Evolutionary conservation across 306 rosid genomes (phyloP).

Genomic region (Adenanthera pavonina): DNA sequence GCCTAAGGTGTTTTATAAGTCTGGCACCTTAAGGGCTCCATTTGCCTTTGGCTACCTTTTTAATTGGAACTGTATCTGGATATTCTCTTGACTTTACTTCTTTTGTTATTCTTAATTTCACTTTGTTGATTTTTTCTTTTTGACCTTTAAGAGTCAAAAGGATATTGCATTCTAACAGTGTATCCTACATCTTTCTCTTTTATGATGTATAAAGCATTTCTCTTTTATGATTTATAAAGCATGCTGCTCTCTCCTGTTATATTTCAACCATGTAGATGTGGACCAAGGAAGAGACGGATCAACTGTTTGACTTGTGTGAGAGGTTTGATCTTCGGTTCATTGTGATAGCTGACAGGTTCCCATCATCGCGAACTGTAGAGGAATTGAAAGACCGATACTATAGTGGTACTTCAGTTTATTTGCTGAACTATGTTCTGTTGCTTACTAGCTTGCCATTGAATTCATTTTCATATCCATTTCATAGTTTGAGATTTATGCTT

Average conservation of each 20-base stretch:
- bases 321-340: slow-evolving; percentile 89
- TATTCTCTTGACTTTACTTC: slow-evolving; percentile 17
- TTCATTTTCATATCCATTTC: slow-evolving; percentile 19
- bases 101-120: slow-evolving; percentile 19
- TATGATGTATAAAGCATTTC: slow-evolving; percentile 15
- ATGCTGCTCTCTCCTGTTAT: slow-evolving; percentile 26
- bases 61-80: slow-evolving; percentile 26
- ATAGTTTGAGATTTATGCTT: slow-evolving; percentile 7
- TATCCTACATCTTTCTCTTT: slow-evolving; percentile 23
- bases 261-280: slow-evolving; percentile 59
- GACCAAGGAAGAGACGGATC: slow-evolving; percentile 97
- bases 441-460: neutral
- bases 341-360: slow-evolving; percentile 90
- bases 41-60: slow-evolving; percentile 9
- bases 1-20: no score
- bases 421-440: slow-evolving; percentile 25
- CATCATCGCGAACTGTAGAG: slow-evolving; percentile 78
- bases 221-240: slow-evolving; percentile 15
- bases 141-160: neutral
- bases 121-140: slow-evolving; percentile 15
- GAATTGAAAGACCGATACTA: slow-evolving; percentile 94
- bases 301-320: slow-evolving; percentile 82
- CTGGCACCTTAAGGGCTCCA: no score
- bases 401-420: slow-evolving; percentile 61
- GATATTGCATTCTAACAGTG: slow-evolving; percentile 1